Percentiles rank a stretch among this genome's conserved stretches.
Conservation (phyloP, 768 basidiomycete genomes). For the Obba rivulosa region DNA sequence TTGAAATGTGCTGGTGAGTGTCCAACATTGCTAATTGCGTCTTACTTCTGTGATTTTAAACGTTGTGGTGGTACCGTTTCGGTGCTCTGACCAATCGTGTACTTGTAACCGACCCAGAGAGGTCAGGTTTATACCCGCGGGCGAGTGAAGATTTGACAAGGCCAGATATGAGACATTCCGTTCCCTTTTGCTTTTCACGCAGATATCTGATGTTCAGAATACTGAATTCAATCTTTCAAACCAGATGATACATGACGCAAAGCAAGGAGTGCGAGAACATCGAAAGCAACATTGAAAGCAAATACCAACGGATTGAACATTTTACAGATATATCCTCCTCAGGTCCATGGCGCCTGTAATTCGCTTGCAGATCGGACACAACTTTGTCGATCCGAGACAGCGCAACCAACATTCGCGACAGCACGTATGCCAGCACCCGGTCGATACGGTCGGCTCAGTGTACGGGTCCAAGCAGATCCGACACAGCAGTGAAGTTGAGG, state of each 20-base stretch:
- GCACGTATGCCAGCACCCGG: conserved; percentile 86
- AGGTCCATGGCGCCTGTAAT: conserved; percentile 76
- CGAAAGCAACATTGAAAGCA: conserved; percentile 6
- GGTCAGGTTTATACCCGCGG: conserved; percentile 42
- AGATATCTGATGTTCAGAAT: neutral
- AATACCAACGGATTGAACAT: neutral
- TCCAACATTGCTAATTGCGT: neutral
- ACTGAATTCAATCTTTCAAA: neutral
- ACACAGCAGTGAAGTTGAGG: conserved; percentile 46
- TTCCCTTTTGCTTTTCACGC: conserved; percentile 4
- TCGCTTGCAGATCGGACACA: conserved; percentile 85
- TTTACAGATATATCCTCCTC: conserved; percentile 67
- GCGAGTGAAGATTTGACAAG: conserved; percentile 64
- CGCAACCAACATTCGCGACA: conserved; percentile 80
- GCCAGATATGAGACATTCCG: conserved; percentile 77
- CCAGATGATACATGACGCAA: neutral
- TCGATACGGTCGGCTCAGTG: conserved; percentile 71
- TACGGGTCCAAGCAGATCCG: conserved; percentile 80
- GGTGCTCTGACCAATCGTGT: conserved; percentile 15
- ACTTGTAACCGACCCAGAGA: conserved; percentile 43
- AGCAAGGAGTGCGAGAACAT: neutral
- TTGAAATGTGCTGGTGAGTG: conserved; percentile 8
- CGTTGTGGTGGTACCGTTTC: conserved; percentile 56
- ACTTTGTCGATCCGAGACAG: conserved; percentile 76
- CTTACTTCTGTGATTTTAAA: conserved; percentile 48